A percentile compares a stretch with the other conserved stretches of the same genome.
Evolutionary conservation across 805 yeast genomes (phyloP).

Genomic region (Deakozyma indianensis): DNA sequence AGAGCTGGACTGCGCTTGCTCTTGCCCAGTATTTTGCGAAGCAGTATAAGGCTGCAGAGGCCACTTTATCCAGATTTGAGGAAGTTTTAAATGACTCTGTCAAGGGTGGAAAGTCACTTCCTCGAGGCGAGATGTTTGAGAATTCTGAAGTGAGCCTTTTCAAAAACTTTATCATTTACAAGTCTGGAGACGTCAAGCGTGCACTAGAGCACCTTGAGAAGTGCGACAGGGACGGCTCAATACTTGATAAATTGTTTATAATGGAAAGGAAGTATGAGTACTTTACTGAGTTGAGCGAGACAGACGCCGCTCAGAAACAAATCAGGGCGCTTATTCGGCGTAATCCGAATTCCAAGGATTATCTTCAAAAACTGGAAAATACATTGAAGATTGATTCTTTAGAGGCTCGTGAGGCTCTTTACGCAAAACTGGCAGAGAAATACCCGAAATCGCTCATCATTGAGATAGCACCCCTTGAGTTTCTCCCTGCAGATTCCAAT

Average conservation of each 20-base stretch:
- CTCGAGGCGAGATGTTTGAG: slow-evolving; percentile 23
- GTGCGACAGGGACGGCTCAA: slow-evolving; percentile 13
- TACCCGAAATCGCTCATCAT: slow-evolving; percentile 83
- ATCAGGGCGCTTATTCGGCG: slow-evolving; percentile 63
- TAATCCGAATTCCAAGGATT: slow-evolving; percentile 65
- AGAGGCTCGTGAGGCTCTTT: slow-evolving; percentile 36
- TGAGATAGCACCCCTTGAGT: slow-evolving; percentile 52
- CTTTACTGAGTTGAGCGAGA: slow-evolving; percentile 39
- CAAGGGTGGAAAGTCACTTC: slow-evolving; percentile 34
- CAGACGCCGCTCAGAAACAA: slow-evolving; percentile 49
- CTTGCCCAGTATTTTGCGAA: slow-evolving; percentile 68
- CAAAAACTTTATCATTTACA: slow-evolving; percentile 51
- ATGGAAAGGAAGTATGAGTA: slow-evolving; percentile 56
- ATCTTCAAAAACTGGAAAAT: slow-evolving; percentile 53
- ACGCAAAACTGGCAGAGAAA: slow-evolving; percentile 46
- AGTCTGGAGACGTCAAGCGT: slow-evolving; percentile 43
- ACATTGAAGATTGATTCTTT: slow-evolving; percentile 40
- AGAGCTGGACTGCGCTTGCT: slow-evolving; percentile 76
- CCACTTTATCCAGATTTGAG: slow-evolving; percentile 63
- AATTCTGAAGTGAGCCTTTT: slow-evolving; percentile 61
- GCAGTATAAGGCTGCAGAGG: slow-evolving; percentile 54
- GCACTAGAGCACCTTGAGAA: slow-evolving; percentile 49
- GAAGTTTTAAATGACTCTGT: slow-evolving; percentile 34
- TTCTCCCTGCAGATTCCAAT: slow-evolving; percentile 28
- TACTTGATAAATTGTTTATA: slow-evolving; percentile 37